Percentiles rank a stretch among this genome's conserved stretches.
These are phyloP conservation scores for Colletotrichum trifolii DNA, from an alignment of 2,329 filamentous ascomycete species.

Conservation along the genomic window DNA sequence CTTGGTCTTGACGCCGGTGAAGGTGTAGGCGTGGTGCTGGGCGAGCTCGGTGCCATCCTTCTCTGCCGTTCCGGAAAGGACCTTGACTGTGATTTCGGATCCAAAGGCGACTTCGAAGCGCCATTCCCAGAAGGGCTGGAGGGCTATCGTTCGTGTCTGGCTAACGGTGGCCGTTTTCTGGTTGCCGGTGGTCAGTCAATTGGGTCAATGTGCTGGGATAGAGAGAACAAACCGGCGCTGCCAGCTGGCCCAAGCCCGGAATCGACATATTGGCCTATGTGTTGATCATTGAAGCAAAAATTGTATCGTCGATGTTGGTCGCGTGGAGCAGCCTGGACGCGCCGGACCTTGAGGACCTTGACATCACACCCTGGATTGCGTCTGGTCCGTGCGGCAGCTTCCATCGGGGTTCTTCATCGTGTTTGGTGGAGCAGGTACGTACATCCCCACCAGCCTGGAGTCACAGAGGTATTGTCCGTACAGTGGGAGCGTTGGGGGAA, in stretches of 20 bases:
- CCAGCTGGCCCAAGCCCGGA: slow-evolving; percentile 77
- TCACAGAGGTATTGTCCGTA: too few species aligned
- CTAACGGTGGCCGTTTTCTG: slow-evolving; percentile 49
- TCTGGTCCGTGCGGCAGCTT: slow-evolving; percentile 29
- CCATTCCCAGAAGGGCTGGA: slow-evolving; percentile 79
- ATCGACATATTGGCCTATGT: slow-evolving; percentile 69
- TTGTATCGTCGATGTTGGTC: not conserved
- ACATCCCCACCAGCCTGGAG: too few species aligned
- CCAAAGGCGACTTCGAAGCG: slow-evolving; percentile 76
- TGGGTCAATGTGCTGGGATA: slow-evolving; percentile 38
- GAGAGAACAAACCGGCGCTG: slow-evolving; percentile 61
- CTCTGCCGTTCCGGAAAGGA: slow-evolving; percentile 86
- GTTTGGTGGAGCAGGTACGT: slow-evolving; percentile 18
- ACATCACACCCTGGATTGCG: slow-evolving; percentile 18
- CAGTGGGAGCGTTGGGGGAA: too few species aligned
- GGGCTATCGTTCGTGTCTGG: slow-evolving; percentile 58
- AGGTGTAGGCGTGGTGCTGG: slow-evolving; percentile 80
- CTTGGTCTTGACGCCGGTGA: slow-evolving; percentile 84
- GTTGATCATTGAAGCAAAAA: slow-evolving; percentile 9
- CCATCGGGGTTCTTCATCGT: slow-evolving; percentile 3
- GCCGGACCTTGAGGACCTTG: slow-evolving; percentile 13
- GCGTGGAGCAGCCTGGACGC: slow-evolving; percentile 22
- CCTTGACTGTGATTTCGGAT: slow-evolving; percentile 61
- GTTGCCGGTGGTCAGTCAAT: slow-evolving; percentile 2
- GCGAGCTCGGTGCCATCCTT: slow-evolving; percentile 96